Evolutionary conservation across 2,329 filamentous ascomycete genomes (phyloP).

Genomic region (Aspergillus alliaceus): DNA sequence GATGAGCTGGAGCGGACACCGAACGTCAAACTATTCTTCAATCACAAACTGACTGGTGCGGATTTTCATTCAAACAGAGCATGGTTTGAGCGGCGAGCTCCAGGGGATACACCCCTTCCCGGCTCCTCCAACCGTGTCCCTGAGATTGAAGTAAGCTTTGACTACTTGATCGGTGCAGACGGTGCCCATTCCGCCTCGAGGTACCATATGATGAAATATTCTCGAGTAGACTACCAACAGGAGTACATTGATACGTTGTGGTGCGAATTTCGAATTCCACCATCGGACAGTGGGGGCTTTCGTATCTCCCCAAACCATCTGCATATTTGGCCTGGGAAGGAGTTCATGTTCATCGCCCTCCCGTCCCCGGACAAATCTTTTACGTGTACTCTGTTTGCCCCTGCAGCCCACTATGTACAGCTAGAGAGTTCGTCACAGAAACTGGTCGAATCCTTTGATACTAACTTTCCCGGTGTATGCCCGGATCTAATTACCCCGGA

Average conservation of each 20-base stretch:
- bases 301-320: conserved; percentile 87
- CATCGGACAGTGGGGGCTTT: conserved; percentile 58
- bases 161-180: conserved; percentile 91
- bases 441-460: conserved; percentile 85
- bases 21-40: conserved; percentile 91
- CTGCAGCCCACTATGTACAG: conserved; percentile 65
- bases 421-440: conserved; percentile 63
- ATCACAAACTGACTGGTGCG: conserved; percentile 87
- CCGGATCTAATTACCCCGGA: conserved; percentile 58
- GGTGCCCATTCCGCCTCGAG: conserved; percentile 90
- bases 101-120: conserved; percentile 29
- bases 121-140: conserved; percentile 48
- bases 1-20: conserved; percentile 79
- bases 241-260: conserved; percentile 95
- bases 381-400: conserved; percentile 90
- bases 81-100: conserved; percentile 72
- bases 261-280: conserved; percentile 88
- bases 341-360: conserved; percentile 98
- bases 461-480: conserved; percentile 81
- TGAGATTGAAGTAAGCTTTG: conserved; percentile 83
- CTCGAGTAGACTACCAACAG: conserved; percentile 86
- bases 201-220: conserved; percentile 94
- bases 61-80: conserved; percentile 78
- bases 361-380: conserved; percentile 87
- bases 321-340: conserved; percentile 93